A percentile compares a stretch with the other conserved stretches of the same genome.
Evolutionary conservation across 805 yeast species (phyloP).

Genomic region (Lachancea lanzarotensis): DNA sequence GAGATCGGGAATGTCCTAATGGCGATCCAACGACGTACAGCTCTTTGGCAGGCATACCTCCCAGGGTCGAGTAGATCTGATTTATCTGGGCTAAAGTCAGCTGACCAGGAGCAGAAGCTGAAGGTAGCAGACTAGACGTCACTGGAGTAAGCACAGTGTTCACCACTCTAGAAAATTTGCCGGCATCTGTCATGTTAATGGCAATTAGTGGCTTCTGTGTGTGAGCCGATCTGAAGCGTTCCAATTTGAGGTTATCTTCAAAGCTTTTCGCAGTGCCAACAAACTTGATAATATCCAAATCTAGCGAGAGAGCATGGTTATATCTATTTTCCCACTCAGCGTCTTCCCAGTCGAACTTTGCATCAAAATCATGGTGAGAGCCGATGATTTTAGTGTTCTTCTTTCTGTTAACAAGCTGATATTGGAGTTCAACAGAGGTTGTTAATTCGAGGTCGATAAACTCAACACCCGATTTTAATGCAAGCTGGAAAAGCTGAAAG

Average conservation of each 20-base stretch:
- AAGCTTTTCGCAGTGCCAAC: slow-evolving; percentile 67
- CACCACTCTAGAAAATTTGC: slow-evolving; percentile 72
- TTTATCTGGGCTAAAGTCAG: slow-evolving; percentile 62
- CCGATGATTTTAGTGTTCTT: slow-evolving; percentile 69
- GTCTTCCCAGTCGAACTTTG: slow-evolving; percentile 54
- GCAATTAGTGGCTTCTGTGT: slow-evolving; percentile 62
- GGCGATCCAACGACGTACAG: slow-evolving; percentile 80
- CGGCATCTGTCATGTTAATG: slow-evolving; percentile 70
- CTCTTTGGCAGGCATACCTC: slow-evolving; percentile 51
- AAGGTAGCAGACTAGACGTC: slow-evolving; percentile 61
- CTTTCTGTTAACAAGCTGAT: slow-evolving; percentile 45
- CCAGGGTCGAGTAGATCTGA: slow-evolving; percentile 48
- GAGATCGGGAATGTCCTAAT: slow-evolving; percentile 81
- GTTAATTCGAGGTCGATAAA: slow-evolving; percentile 76
- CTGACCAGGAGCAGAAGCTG: slow-evolving; percentile 76
- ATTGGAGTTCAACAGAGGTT: slow-evolving; percentile 50
- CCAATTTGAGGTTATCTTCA: slow-evolving; percentile 65
- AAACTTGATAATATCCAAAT: slow-evolving; percentile 72
- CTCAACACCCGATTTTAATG: slow-evolving; percentile 71
- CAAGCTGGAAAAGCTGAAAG: slow-evolving; percentile 48
- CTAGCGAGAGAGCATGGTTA: slow-evolving; percentile 55
- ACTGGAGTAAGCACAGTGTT: slow-evolving; percentile 79
- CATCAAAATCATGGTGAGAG: slow-evolving; percentile 72
- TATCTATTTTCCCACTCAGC: slow-evolving; percentile 72
- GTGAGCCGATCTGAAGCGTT: slow-evolving; percentile 57